Evolutionary conservation across 805 yeast species (phyloP).

Genomic region (Myxozyma melibiosi): DNA sequence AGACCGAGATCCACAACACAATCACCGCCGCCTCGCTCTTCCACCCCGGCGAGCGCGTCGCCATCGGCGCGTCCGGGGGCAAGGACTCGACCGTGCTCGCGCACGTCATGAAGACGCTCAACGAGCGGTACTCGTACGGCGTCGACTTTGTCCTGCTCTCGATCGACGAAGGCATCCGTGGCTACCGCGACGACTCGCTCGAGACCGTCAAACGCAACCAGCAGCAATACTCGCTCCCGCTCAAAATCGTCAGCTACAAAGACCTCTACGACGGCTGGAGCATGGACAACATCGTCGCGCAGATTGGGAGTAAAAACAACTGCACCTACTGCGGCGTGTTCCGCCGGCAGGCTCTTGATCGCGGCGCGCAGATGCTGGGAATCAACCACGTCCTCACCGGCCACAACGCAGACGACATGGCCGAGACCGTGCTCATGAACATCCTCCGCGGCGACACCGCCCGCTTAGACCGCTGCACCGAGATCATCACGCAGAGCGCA

Average conservation of each 20-base stretch:
- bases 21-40: constrained; percentile 71
- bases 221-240: constrained; percentile 75
- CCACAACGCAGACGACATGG: constrained; percentile 99
- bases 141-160: constrained; percentile 79
- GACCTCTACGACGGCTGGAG: constrained; percentile 90
- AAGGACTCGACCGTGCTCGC: constrained; percentile 97
- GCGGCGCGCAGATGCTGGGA: constrained; percentile 87
- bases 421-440: constrained; percentile 96
- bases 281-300: constrained; percentile 95
- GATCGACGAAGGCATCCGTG: constrained; percentile 95
- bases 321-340: constrained; percentile 98
- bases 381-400: constrained; percentile 95
- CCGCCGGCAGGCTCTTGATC: constrained; percentile 91
- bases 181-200: constrained; percentile 94
- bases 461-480: constrained; percentile 82
- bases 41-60: constrained; percentile 79
- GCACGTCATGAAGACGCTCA: constrained; percentile 77
- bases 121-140: constrained; percentile 87
- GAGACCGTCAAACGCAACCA: constrained; percentile 96
- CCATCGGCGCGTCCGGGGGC: constrained; percentile 99
- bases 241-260: constrained; percentile 79
- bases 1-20: constrained; percentile 92
- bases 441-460: constrained; percentile 94
- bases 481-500: constrained; percentile 78
- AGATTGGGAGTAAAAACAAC: constrained; percentile 89